Percentiles rank a stretch among this genome's conserved stretches.
Conservation (phyloP, 164 flowering plant genomes). For the Vitis cinerea region DNA sequence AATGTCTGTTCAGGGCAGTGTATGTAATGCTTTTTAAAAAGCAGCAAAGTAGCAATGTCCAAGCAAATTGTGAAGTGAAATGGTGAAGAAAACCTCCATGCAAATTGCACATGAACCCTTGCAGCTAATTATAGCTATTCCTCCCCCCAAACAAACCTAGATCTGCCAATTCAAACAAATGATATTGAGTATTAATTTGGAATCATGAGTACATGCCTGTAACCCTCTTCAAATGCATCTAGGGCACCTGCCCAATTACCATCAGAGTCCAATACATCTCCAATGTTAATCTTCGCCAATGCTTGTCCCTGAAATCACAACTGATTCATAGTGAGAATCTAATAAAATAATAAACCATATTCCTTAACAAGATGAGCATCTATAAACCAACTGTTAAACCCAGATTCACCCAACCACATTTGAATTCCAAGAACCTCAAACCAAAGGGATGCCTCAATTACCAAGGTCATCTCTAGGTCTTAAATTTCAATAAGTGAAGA, state of each 20-base stretch:
- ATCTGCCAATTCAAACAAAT: not conserved
- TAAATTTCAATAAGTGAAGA: too few species aligned
- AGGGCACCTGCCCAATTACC: conserved; percentile 77
- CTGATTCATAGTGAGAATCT: conserved; percentile 7
- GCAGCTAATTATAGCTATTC: not conserved
- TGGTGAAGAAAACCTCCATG: too few species aligned
- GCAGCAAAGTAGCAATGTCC: too few species aligned
- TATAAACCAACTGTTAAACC: not conserved
- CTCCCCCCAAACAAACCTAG: not conserved
- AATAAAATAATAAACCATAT: not conserved
- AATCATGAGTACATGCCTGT: conserved; percentile 45
- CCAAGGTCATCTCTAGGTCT: not conserved
- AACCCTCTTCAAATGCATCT: conserved; percentile 78
- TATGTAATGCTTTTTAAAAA: too few species aligned
- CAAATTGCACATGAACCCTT: too few species aligned
- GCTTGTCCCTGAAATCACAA: conserved; percentile 81
- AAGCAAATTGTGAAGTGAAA: too few species aligned
- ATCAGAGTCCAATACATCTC: conserved; percentile 67
- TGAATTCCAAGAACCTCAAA: conserved; percentile 3
- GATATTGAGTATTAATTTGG: too few species aligned
- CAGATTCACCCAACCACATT: not conserved
- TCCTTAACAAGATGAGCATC: not conserved
- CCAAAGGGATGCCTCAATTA: conserved; percentile 1
- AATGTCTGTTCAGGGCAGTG: too few species aligned
- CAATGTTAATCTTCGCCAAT: conserved; percentile 73